Percentiles rank a stretch among this genome's conserved stretches.
Evolutionary conservation across 208 protist species (phyloP).

Genomic region (Acanthamoeba quina): DNA sequence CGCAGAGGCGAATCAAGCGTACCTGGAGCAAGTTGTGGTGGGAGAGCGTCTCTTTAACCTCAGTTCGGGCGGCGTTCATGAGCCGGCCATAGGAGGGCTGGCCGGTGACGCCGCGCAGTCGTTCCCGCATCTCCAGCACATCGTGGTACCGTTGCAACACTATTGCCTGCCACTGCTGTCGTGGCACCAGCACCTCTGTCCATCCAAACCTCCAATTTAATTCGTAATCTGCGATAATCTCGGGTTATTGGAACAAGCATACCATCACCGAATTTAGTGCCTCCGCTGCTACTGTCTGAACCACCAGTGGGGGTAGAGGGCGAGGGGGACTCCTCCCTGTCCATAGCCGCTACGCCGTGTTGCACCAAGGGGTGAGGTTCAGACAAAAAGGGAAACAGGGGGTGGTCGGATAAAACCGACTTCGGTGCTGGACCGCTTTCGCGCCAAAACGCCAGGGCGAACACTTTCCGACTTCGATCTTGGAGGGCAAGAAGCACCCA

Average conservation of each 20-base stretch:
- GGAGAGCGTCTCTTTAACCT: constrained; percentile 64
- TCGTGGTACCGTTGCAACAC: constrained; percentile 21
- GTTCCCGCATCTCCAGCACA: constrained; percentile 38
- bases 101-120: background rate
- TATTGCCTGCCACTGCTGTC: too few relatives aligned
- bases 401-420: too few relatives aligned
- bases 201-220: too few relatives aligned
- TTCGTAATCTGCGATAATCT: too few relatives aligned
- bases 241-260: background rate
- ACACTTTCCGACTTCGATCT: too few relatives aligned
- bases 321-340: background rate
- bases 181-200: constrained; percentile 43
- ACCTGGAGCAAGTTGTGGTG: constrained; percentile 43
- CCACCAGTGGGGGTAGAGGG: too few relatives aligned
- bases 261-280: background rate
- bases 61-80: constrained; percentile 17
- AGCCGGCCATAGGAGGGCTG: constrained; percentile 27
- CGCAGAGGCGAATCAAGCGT: background rate
- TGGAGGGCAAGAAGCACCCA: background rate
- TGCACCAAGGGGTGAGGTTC: too few relatives aligned
- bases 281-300: background rate
- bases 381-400: too few relatives aligned
- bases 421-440: too few relatives aligned
- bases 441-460: too few relatives aligned
- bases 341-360: background rate